Evolutionary conservation across 257 asterid genomes (phyloP), one percentile per base, ranked within the genome.

Genomic region (Solanum piurae): DNA sequence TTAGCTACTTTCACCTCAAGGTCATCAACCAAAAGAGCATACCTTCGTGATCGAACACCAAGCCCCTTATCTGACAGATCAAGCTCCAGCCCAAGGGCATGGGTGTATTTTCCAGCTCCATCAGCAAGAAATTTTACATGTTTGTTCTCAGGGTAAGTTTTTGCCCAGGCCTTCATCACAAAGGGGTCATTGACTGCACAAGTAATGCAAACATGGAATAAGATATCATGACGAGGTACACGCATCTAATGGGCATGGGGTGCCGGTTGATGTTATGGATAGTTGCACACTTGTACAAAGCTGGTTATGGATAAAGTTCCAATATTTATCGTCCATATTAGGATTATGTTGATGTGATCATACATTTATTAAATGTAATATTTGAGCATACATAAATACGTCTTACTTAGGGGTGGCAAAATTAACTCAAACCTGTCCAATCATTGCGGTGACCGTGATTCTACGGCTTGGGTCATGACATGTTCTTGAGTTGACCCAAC

Each of bases 131-230:
- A 96, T 91, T 95, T 95, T 84, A 96, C 96, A 40, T 93, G 90
- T 92, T 96, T 94, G 91, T 94, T 95, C 40, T 93, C 96, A 0
- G 98, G 98, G 94, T 77, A 96, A 16, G 98, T 95, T 90, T 95
- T 94, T 33, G 96, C 96, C 99, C 99, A 95, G 18, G 98, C 99
- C 95, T 94, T 96, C 98, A 95, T 96, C 93, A 96, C 99, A 66
- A 94, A 96, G 7, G 98, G 98, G 83, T 96, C 99, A 80, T 96
- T 96, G 71, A 96, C 98, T 96, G 91, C 91, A 89, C 36, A 21
- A 88, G 89, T 3, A 36, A 87, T 18, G 44, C 40, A 44, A 80
- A 46, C 42, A 46, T 46, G 29, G 29, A 23, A 60, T 23, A 60
- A 60, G 31, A 60, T n/a, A 60, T 60, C 31, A 60, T 60, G 69